Conservation (phyloP, 768 basidiomycete species). For the Pleurotus salmoneostramineus region DNA sequence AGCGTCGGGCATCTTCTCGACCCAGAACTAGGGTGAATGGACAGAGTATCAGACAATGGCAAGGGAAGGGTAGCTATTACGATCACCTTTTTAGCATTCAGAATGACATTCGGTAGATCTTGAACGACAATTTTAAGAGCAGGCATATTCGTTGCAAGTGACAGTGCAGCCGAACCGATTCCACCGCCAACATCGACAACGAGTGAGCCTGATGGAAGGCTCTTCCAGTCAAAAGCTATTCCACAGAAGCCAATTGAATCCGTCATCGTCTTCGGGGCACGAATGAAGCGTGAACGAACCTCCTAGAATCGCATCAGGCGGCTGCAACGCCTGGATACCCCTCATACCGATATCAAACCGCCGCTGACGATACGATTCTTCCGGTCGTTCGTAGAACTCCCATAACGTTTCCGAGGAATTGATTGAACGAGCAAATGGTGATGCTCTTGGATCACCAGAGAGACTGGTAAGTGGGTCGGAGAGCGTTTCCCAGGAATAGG, state of each 20-base stretch:
- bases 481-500: slow-evolving; percentile 27
- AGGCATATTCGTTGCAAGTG: slow-evolving; percentile 17
- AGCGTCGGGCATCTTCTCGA: slow-evolving; percentile 5
- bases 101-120: slow-evolving; percentile 38
- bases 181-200: slow-evolving; percentile 54
- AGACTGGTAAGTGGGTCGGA: slow-evolving; percentile 18
- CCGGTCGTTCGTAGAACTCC: slow-evolving; percentile 13
- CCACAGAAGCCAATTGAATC: neutral
- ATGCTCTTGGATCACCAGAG: slow-evolving; percentile 19
- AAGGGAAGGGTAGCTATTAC: neutral
- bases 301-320: slow-evolving; percentile 12
- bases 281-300: slow-evolving; percentile 4
- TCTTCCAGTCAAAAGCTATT: slow-evolving; percentile 43
- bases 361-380: slow-evolving; percentile 11
- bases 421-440: slow-evolving; percentile 20
- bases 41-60: neutral
- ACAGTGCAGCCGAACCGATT: slow-evolving; percentile 30
- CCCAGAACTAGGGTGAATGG: slow-evolving; percentile 3
- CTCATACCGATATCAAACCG: slow-evolving; percentile 21
- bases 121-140: slow-evolving; percentile 40
- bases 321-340: slow-evolving; percentile 12
- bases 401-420: slow-evolving; percentile 15
- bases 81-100: slow-evolving; percentile 30
- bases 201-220: slow-evolving; percentile 31
- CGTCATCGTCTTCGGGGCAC: neutral